phyloP scores from a whole-genome alignment of 2,329 filamentous ascomycete genomes.

The Calycina marina region DNA sequence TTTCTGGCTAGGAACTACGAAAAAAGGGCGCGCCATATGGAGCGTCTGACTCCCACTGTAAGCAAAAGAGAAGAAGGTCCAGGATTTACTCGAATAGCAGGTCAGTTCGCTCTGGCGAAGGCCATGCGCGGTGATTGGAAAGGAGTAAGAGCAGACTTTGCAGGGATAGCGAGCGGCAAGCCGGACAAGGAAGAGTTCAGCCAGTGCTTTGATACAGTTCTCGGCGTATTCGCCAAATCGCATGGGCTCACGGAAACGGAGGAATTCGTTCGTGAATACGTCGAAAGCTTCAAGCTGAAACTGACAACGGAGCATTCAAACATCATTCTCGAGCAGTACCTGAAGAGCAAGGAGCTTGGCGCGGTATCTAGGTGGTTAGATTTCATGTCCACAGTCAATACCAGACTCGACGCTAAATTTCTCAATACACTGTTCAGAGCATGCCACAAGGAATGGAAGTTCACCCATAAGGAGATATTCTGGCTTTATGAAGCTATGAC shows the following conservation, averaged over 20 bases:
- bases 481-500: slow-evolving; percentile 12
- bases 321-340: slow-evolving; percentile 18
- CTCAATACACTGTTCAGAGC: slow-evolving; percentile 19
- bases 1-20: slow-evolving; percentile 13
- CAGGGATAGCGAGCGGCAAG: slow-evolving; percentile 10
- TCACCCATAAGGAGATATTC: slow-evolving; percentile 13
- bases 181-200: slow-evolving; percentile 9
- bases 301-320: slow-evolving; percentile 12
- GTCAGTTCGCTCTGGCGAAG: slow-evolving; percentile 20
- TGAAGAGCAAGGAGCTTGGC: slow-evolving; percentile 15
- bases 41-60: slow-evolving; percentile 2
- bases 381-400: slow-evolving; percentile 11
- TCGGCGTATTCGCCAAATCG: slow-evolving; percentile 16
- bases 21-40: slow-evolving; percentile 5
- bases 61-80: neutral
- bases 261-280: slow-evolving; percentile 15
- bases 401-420: slow-evolving; percentile 12
- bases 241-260: slow-evolving; percentile 18
- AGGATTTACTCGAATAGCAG: slow-evolving; percentile 14
- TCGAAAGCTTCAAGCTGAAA: slow-evolving; percentile 11
- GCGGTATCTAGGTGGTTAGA: slow-evolving; percentile 18
- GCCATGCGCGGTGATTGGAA: slow-evolving; percentile 19
- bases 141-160: slow-evolving; percentile 16
- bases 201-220: slow-evolving; percentile 16
- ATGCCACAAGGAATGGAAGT: slow-evolving; percentile 13